A percentile compares a stretch with the other conserved stretches of the same genome.
These are phyloP conservation scores for Dactylellina leptospora DNA, from an alignment of 2,329 filamentous ascomycete species.

Conservation along the genomic window DNA sequence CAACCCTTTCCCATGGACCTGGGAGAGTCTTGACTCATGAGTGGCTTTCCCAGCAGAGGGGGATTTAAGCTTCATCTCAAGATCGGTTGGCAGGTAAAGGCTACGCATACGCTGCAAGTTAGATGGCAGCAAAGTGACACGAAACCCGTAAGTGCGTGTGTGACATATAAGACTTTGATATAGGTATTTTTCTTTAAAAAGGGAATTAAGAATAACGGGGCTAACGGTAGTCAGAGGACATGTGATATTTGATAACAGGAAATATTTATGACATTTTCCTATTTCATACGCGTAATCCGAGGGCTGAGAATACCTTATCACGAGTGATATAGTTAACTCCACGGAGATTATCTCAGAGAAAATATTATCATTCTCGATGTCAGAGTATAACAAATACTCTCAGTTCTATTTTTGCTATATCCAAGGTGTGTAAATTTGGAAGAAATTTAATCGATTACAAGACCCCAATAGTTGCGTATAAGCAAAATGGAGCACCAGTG, in stretches of 20 bases:
- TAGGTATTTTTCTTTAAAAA: slow-evolving; percentile 28
- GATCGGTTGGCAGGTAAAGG: slow-evolving; percentile 33
- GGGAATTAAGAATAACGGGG: slow-evolving; percentile 1
- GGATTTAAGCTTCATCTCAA: slow-evolving; percentile 39
- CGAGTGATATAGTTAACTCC: too few species aligned
- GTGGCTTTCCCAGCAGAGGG: slow-evolving; percentile 27
- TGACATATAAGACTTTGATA: slow-evolving; percentile 35
- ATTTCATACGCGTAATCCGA: slow-evolving; percentile 20
- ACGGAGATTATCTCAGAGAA: too few species aligned
- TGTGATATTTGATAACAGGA: slow-evolving; percentile 35
- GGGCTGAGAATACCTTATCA: too few species aligned
- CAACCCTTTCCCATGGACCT: slow-evolving; percentile 34
- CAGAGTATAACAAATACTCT: slow-evolving; percentile 20
- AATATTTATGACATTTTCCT: slow-evolving; percentile 19
- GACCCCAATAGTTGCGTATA: slow-evolving; percentile 13
- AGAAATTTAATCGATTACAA: slow-evolving; percentile 20
- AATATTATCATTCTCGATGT: too few species aligned
- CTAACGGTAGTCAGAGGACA: not conserved
- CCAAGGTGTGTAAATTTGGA: slow-evolving; percentile 30
- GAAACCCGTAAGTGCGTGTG: slow-evolving; percentile 20
- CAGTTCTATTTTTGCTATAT: slow-evolving; percentile 44
- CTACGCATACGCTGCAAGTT: too few species aligned
- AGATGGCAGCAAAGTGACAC: slow-evolving; percentile 5
- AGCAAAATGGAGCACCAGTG: slow-evolving; percentile 4
- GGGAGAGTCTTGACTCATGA: slow-evolving; percentile 29